Evolutionary conservation across 495 filamentous ascomycete species (phyloP).

Genomic region (Aspergillus heteromorphus): DNA sequence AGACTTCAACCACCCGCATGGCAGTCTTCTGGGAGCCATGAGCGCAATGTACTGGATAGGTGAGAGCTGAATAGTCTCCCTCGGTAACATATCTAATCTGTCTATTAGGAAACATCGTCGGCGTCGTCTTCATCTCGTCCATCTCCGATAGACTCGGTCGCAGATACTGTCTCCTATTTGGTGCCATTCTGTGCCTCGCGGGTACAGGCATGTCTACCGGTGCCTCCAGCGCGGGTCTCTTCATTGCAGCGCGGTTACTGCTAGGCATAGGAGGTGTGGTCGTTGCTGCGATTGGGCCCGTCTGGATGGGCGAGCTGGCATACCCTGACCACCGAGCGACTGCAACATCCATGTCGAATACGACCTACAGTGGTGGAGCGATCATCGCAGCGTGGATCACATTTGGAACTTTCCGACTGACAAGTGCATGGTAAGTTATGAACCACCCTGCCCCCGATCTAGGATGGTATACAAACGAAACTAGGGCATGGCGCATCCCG

Average conservation of each 20-base stretch:
- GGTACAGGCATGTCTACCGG: conserved; percentile 16
- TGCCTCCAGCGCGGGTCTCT: conserved; percentile 17
- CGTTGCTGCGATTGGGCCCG: conserved; percentile 15
- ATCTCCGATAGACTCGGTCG: not conserved
- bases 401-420: conserved; percentile 20
- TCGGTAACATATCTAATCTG: not conserved
- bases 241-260: conserved; percentile 20
- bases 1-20: conserved; percentile 17
- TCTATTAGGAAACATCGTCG: conserved; percentile 20
- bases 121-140: conserved; percentile 6
- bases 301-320: conserved; percentile 27
- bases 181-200: conserved; percentile 17
- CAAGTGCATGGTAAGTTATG: not conserved
- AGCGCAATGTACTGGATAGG: conserved; percentile 17
- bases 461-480: not conserved
- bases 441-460: not conserved
- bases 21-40: conserved; percentile 13
- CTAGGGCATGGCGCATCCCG: conserved; percentile 44
- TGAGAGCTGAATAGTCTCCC: conserved; percentile 10
- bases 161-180: conserved; percentile 8
- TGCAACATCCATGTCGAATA: conserved; percentile 48
- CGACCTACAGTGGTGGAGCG: conserved; percentile 56
- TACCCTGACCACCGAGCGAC: conserved; percentile 24
- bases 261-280: conserved; percentile 22
- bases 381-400: conserved; percentile 34